phyloP scores from a whole-genome alignment of 352 stramenopile genomes.

The Pythium grandisporangium region DNA sequence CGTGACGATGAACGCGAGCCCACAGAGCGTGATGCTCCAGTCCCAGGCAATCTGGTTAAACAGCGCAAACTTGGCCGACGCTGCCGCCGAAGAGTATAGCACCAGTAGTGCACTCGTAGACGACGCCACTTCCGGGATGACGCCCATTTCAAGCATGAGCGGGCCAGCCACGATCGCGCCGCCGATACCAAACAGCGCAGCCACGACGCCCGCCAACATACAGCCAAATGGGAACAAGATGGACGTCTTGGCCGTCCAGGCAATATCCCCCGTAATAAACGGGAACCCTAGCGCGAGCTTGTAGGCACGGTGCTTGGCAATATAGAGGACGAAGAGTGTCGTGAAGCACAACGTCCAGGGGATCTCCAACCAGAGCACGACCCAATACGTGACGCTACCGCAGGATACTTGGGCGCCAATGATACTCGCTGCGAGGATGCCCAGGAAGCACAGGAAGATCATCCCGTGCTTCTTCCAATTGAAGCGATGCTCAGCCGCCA shows the following conservation, averaged over 20 bases:
- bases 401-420: no score
- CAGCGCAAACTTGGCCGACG: constrained; percentile 78
- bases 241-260: constrained; percentile 86
- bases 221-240: no score
- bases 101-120: constrained; percentile 91
- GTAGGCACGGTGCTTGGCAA: constrained; percentile 33
- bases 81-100: constrained; percentile 88
- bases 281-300: constrained; percentile 44
- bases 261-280: constrained; percentile 90
- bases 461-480: no score
- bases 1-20: no score
- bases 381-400: no score
- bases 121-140: constrained; percentile 81
- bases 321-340: constrained; percentile 49
- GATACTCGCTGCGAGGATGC: no score
- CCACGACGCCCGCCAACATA: no score
- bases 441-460: no score
- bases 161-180: constrained; percentile 97
- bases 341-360: constrained; percentile 29
- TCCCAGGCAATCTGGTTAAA: background rate
- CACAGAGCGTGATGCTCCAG: no score
- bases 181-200: no score
- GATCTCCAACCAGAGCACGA: constrained; percentile 8
- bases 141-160: constrained; percentile 97
- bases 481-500: no score